These are phyloP conservation scores for Colletotrichum acutatum DNA, from an alignment of 2,329 filamentous ascomycete genomes.

Conservation along the genomic window DNA sequence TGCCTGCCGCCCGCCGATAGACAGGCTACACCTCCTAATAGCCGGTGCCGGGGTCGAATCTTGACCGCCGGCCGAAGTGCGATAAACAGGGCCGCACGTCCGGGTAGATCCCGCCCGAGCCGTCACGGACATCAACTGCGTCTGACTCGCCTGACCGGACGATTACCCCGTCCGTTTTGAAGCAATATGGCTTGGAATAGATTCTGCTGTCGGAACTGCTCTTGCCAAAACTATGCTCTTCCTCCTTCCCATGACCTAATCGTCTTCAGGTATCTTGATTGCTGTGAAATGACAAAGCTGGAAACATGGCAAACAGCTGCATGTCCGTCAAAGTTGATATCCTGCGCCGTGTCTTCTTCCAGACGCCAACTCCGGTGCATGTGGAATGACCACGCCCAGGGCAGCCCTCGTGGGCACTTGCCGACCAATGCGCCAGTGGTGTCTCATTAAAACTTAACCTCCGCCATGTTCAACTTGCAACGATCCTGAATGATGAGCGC, in stretches of 20 bases:
- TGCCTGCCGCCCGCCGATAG: not conserved
- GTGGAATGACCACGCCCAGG: not conserved
- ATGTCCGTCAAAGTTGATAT: slow-evolving; percentile 26
- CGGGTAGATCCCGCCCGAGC: slow-evolving; percentile 14
- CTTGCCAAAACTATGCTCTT: slow-evolving; percentile 6
- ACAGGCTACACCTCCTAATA: not conserved
- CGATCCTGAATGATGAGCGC: slow-evolving; percentile 18
- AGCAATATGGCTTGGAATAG: slow-evolving; percentile 30
- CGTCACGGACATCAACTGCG: not conserved
- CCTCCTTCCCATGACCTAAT: slow-evolving; percentile 13
- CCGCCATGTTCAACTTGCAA: slow-evolving; percentile 27
- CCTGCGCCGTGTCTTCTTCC: slow-evolving; percentile 25
- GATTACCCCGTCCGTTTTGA: slow-evolving; percentile 4
- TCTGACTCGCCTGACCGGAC: slow-evolving; percentile 6
- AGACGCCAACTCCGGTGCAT: slow-evolving; percentile 16
- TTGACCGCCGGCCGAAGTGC: slow-evolving; percentile 21
- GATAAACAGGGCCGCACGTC: not conserved
- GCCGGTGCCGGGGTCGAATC: not conserved
- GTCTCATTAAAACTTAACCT: slow-evolving; percentile 15
- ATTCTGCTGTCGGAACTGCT: slow-evolving; percentile 21
- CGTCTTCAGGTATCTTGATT: slow-evolving; percentile 34
- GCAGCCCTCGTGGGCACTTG: not conserved
- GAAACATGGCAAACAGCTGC: slow-evolving; percentile 26
- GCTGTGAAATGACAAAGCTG: slow-evolving; percentile 13
- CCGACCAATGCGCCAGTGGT: slow-evolving; percentile 11